These are phyloP conservation scores for Dactylellina cionopaga DNA, from an alignment of 2,329 filamentous ascomycete genomes.

Conservation along the genomic window DNA sequence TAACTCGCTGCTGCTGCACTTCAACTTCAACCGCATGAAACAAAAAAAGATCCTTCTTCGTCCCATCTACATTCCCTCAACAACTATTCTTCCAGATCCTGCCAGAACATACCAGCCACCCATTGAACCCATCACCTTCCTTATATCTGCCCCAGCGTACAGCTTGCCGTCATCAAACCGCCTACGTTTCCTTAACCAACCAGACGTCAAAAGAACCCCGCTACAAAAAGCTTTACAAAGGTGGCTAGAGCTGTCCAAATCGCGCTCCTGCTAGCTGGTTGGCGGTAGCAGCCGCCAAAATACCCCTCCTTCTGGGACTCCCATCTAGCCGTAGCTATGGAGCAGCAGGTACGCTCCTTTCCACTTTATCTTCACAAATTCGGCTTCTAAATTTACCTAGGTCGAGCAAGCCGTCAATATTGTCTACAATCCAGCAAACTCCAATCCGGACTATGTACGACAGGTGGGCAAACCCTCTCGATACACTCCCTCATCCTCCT, in stretches of 20 bases:
- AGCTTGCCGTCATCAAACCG: slow-evolving; percentile 4
- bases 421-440: slow-evolving; percentile 42
- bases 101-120: too few relatives aligned
- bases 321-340: slow-evolving; percentile 39
- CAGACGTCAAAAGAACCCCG: slow-evolving; percentile 8
- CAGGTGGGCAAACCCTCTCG: slow-evolving; percentile 44
- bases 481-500: not conserved
- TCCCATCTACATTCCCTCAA: not conserved
- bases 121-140: slow-evolving; percentile 6
- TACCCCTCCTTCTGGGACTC: slow-evolving; percentile 22
- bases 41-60: slow-evolving; percentile 9
- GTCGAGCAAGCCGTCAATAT: slow-evolving; percentile 52
- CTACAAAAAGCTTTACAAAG: slow-evolving; percentile 43
- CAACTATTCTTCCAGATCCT: too few relatives aligned
- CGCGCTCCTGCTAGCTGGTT: slow-evolving; percentile 47
- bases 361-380: not conserved
- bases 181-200: not conserved
- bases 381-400: slow-evolving; percentile 4
- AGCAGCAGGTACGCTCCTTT: slow-evolving; percentile 29
- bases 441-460: slow-evolving; percentile 44
- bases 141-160: too few relatives aligned
- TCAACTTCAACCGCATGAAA: slow-evolving; percentile 16
- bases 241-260: slow-evolving; percentile 50
- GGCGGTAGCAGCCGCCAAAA: slow-evolving; percentile 51
- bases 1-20: slow-evolving; percentile 1